These are phyloP conservation scores for Monosporascus sp. DNA, from an alignment of 2,329 filamentous ascomycete genomes.

Conservation along the genomic window DNA sequence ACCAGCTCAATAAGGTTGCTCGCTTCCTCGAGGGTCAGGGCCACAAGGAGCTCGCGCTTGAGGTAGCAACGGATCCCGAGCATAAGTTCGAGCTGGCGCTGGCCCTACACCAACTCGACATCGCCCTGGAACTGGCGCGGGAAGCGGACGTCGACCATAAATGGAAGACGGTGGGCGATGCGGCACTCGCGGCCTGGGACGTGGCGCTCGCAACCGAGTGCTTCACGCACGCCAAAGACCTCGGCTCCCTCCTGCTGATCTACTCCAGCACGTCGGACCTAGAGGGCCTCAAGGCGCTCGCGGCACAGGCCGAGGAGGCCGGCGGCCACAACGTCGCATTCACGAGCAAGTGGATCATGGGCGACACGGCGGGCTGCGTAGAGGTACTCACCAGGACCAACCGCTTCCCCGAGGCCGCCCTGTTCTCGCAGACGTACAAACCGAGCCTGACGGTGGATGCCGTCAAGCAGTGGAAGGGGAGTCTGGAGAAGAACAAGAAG, in stretches of 20 bases:
- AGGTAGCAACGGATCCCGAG: slow-evolving; percentile 90
- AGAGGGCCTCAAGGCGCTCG: slow-evolving; percentile 67
- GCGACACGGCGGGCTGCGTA: slow-evolving; percentile 75
- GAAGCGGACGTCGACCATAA: slow-evolving; percentile 89
- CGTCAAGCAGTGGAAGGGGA: slow-evolving; percentile 75
- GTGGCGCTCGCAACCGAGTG: slow-evolving; percentile 85
- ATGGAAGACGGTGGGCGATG: slow-evolving; percentile 96
- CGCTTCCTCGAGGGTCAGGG: slow-evolving; percentile 96
- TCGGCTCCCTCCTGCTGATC: slow-evolving; percentile 82
- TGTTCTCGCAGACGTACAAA: slow-evolving; percentile 95
- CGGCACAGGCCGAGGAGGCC: slow-evolving; percentile 66
- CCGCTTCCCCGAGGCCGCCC: slow-evolving; percentile 75
- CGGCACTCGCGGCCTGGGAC: slow-evolving; percentile 82
- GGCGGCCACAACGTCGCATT: slow-evolving; percentile 92
- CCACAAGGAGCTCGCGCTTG: slow-evolving; percentile 90
- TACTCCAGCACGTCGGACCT: slow-evolving; percentile 81
- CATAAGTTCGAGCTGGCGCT: slow-evolving; percentile 95
- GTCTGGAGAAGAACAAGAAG: slow-evolving; percentile 79
- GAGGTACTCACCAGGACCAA: slow-evolving; percentile 74
- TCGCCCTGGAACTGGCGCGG: slow-evolving; percentile 78
- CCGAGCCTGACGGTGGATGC: slow-evolving; percentile 66
- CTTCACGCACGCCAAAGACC: slow-evolving; percentile 84
- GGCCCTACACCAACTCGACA: slow-evolving; percentile 73
- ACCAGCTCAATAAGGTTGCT: slow-evolving; percentile 97
- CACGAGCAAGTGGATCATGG: slow-evolving; percentile 80